A percentile compares a stretch with the other conserved stretches of the same genome.
These are phyloP conservation scores for Xylaria sp. DNA, from an alignment of 2,329 filamentous ascomycete species.

Conservation along the genomic window DNA sequence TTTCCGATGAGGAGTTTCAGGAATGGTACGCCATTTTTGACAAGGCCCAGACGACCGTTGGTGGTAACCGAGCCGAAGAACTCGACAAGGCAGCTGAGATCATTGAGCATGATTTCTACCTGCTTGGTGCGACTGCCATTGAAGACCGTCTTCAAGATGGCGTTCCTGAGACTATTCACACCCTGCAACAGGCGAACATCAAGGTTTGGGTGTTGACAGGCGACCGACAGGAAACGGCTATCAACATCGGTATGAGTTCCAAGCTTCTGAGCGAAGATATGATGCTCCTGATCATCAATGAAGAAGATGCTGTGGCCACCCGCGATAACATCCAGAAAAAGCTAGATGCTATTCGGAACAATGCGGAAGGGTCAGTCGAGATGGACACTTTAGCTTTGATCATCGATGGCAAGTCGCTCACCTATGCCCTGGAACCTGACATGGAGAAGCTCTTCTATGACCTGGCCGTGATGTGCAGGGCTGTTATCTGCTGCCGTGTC, in stretches of 20 bases:
- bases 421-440: slow-evolving; percentile 89
- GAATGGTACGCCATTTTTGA: slow-evolving; percentile 89
- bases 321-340: slow-evolving; percentile 92
- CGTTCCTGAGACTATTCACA: slow-evolving; percentile 97
- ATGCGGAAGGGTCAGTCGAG: slow-evolving; percentile 75
- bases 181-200: slow-evolving; percentile 92
- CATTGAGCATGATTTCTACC: slow-evolving; percentile 87
- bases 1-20: slow-evolving; percentile 84
- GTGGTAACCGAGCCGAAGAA: slow-evolving; percentile 90
- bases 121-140: slow-evolving; percentile 94
- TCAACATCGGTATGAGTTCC: slow-evolving; percentile 99
- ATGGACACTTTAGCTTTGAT: slow-evolving; percentile 87
- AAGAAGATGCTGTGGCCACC: slow-evolving; percentile 78
- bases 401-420: slow-evolving; percentile 95
- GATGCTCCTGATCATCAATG: slow-evolving; percentile 95
- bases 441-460: slow-evolving; percentile 93
- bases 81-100: slow-evolving; percentile 96
- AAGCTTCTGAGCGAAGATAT: slow-evolving; percentile 98
- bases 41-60: slow-evolving; percentile 83
- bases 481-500: slow-evolving; percentile 97
- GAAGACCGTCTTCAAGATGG: slow-evolving; percentile 97
- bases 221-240: slow-evolving; percentile 96
- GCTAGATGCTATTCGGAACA: slow-evolving; percentile 83
- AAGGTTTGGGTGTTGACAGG: slow-evolving; percentile 99
- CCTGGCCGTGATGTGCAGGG: slow-evolving; percentile 93